Conservation (phyloP, 176 grass and related monocot species). For the Bonia amplexicaulis region DNA sequence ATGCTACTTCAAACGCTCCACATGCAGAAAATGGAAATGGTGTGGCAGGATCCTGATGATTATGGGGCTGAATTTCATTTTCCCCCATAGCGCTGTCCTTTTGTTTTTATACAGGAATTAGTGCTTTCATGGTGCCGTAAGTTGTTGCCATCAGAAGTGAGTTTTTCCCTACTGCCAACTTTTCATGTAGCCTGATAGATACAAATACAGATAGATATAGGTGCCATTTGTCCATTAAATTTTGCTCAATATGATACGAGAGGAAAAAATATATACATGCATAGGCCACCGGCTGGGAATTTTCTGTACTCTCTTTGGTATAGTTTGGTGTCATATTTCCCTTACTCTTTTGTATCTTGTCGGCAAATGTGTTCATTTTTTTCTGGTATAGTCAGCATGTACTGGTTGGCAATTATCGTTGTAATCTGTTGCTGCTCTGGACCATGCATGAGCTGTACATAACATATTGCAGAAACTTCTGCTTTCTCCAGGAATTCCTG, state of each 20-base stretch:
- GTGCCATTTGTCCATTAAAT: slow-evolving; percentile 34
- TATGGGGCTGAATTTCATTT: background rate
- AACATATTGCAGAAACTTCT: too few relatives aligned
- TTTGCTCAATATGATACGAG: slow-evolving; percentile 20
- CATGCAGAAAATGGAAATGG: slow-evolving; percentile 47
- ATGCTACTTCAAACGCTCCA: slow-evolving; percentile 47
- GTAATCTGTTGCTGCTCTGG: too few relatives aligned
- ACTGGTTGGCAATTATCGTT: too few relatives aligned
- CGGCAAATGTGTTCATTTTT: too few relatives aligned
- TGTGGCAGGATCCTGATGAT: slow-evolving; percentile 30
- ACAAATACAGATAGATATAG: slow-evolving; percentile 37
- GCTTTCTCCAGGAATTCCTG: too few relatives aligned
- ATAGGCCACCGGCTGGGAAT: background rate
- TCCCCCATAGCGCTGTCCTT: background rate
- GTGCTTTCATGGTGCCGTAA: slow-evolving; percentile 12
- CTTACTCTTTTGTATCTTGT: too few relatives aligned
- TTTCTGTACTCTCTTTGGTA: too few relatives aligned
- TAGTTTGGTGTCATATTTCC: too few relatives aligned
- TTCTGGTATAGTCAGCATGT: too few relatives aligned
- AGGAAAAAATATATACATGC: background rate
- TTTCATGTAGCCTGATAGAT: slow-evolving; percentile 44
- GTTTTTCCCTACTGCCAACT: slow-evolving; percentile 32
- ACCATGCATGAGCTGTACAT: too few relatives aligned
- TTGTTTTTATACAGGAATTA: slow-evolving; percentile 33
- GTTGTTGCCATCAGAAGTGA: slow-evolving; percentile 30